These are phyloP conservation scores for Neonectria faginata DNA, from an alignment of 2,329 filamentous ascomycete species.

Conservation along the genomic window DNA sequence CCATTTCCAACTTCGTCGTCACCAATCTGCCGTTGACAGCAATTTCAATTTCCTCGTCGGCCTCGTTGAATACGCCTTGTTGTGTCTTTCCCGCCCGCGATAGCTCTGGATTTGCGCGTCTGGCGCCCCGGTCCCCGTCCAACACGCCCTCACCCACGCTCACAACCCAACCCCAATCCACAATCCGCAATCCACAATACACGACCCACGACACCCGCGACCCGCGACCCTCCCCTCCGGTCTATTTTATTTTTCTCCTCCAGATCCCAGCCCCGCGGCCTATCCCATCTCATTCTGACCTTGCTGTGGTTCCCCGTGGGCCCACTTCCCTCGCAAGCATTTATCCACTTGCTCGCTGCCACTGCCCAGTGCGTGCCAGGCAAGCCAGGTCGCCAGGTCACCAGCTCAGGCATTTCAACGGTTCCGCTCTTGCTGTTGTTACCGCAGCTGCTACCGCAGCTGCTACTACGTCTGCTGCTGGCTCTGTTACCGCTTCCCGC, in stretches of 20 bases:
- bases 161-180: conserved; percentile 17
- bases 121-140: conserved; percentile 46
- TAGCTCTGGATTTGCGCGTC: conserved; percentile 44
- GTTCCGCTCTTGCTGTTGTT: conserved; percentile 39
- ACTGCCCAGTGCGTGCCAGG: conserved; percentile 38
- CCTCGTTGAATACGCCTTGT: conserved; percentile 20
- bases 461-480: neutral
- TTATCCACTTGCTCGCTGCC: conserved; percentile 40
- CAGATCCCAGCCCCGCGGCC: conserved; percentile 45
- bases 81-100: conserved; percentile 31
- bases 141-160: conserved; percentile 38
- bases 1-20: conserved; percentile 37
- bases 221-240: conserved; percentile 40
- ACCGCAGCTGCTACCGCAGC: conserved; percentile 27
- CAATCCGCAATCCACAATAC: conserved; percentile 16
- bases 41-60: conserved; percentile 17
- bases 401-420: conserved; percentile 38
- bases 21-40: conserved; percentile 20
- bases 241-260: conserved; percentile 40
- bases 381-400: conserved; percentile 23
- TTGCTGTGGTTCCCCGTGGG: conserved; percentile 46
- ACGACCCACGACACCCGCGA: conserved; percentile 25
- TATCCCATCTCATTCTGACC: conserved; percentile 33
- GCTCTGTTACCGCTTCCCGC: neutral
- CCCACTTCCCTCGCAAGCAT: conserved; percentile 44